These are phyloP conservation scores for Isatis lusitanica DNA, from an alignment of 441 rosid genomes.

Conservation along the genomic window DNA sequence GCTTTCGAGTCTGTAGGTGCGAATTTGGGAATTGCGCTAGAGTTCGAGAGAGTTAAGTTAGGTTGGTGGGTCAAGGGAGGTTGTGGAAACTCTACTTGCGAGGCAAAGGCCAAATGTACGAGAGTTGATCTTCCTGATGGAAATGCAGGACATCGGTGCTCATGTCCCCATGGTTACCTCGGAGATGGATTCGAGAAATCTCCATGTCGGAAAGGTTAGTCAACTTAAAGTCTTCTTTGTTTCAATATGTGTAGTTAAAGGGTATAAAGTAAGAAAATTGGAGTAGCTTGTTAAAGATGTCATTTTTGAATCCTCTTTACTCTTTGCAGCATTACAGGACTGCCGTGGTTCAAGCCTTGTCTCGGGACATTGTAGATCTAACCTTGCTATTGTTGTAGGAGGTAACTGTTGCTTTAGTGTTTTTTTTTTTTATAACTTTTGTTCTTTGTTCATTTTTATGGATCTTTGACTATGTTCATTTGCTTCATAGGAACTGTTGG, in stretches of 20 bases:
- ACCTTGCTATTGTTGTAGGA: constrained; percentile 48
- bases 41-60: constrained; percentile 53
- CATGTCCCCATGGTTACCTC: constrained; percentile 46
- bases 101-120: constrained; percentile 43
- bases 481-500: constrained; percentile 44
- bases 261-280: neutral
- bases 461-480: constrained; percentile 14
- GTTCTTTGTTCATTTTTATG: neutral
- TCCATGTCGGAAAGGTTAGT: constrained; percentile 77
- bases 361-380: constrained; percentile 54
- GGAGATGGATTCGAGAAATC: constrained; percentile 59
- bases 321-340: constrained; percentile 37
- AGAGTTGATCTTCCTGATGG: constrained; percentile 31
- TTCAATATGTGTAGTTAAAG: neutral
- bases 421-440: neutral
- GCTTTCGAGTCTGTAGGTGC: constrained; percentile 37
- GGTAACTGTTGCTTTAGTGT: constrained; percentile 43
- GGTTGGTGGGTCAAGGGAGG: constrained; percentile 75
- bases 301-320: neutral
- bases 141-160: constrained; percentile 50
- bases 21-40: constrained; percentile 46
- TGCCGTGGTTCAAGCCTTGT: constrained; percentile 49
- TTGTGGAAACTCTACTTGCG: constrained; percentile 42
- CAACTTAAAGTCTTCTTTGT: constrained; percentile 8
- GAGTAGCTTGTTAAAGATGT: neutral